Evolutionary conservation across 768 basidiomycete species (phyloP).

Genomic region (Boletus speciosus): DNA sequence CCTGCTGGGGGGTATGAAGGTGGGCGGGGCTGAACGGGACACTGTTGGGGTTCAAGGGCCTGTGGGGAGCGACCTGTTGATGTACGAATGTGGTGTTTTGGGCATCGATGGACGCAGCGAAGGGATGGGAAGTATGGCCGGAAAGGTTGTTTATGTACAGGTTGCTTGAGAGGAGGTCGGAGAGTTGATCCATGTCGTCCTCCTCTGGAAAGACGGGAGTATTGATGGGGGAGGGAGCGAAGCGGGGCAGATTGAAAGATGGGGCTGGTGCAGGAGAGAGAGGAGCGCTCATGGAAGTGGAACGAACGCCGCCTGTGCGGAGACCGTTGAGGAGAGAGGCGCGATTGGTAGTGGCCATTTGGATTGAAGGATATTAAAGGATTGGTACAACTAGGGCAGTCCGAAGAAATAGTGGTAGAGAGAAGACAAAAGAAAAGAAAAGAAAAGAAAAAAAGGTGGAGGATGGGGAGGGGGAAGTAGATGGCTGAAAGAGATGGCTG

Average conservation of each 20-base stretch:
- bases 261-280: conserved; percentile 64
- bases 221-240: conserved; percentile 41
- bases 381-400: conserved; percentile 20
- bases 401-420: conserved; percentile 6
- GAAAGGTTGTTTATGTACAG: conserved; percentile 43
- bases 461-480: background rate
- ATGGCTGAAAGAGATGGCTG: conserved; percentile 10
- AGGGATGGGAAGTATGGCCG: conserved; percentile 43
- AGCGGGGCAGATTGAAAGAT: conserved; percentile 63
- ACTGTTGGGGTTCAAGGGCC: conserved; percentile 51
- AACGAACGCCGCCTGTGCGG: conserved; percentile 86
- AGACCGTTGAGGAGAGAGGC: conserved; percentile 86
- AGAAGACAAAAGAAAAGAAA: conserved; percentile 13
- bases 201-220: conserved; percentile 46
- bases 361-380: conserved; percentile 15
- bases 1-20: conserved; percentile 39
- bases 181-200: conserved; percentile 57
- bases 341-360: conserved; percentile 54
- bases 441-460: conserved; percentile 3
- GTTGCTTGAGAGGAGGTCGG: conserved; percentile 52
- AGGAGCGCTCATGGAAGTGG: conserved; percentile 56
- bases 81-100: conserved; percentile 62
- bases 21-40: conserved; percentile 45
- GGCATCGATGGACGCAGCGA: conserved; percentile 72
- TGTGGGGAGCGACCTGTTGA: conserved; percentile 54